Percentiles rank a stretch among this genome's conserved stretches.
Conservation (phyloP, 192 early-diverging fungal species). For the Entomortierella beljakovae region DNA sequence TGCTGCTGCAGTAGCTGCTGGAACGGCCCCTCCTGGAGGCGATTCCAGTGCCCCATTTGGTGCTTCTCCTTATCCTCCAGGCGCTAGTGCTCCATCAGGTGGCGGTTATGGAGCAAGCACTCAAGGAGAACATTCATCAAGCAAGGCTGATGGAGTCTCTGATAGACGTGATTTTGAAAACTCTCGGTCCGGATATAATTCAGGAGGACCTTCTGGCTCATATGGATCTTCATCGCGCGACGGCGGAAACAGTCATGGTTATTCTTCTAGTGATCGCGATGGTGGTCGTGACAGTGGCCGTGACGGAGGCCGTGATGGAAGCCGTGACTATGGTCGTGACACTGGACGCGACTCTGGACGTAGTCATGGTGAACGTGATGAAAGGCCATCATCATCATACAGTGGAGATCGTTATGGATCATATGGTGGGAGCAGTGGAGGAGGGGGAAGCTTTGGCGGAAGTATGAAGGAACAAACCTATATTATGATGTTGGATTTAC, state of each 20-base stretch:
- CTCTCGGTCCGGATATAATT: constrained; percentile 14
- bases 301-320: constrained; percentile 28
- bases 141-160: constrained; percentile 1
- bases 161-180: constrained; percentile 19
- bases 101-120: constrained; percentile 8
- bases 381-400: constrained; percentile 7
- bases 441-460: constrained; percentile 16
- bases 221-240: constrained; percentile 18
- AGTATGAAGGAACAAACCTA: constrained; percentile 2
- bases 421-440: constrained; percentile 4
- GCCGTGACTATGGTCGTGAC: constrained; percentile 22
- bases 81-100: background rate
- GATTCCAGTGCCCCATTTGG: constrained; percentile 15
- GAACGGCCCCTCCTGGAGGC: constrained; percentile 3
- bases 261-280: constrained; percentile 28
- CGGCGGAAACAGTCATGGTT: background rate
- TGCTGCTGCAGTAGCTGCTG: constrained; percentile 27
- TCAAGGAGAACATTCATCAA: constrained; percentile 14
- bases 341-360: constrained; percentile 20
- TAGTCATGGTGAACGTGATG: constrained; percentile 29
- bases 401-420: constrained; percentile 49
- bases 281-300: constrained; percentile 29
- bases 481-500: background rate
- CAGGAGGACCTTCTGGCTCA: constrained; percentile 16
- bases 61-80: background rate